Conservation (phyloP, 768 basidiomycete genomes). For the Leccinum truebloodii region DNA sequence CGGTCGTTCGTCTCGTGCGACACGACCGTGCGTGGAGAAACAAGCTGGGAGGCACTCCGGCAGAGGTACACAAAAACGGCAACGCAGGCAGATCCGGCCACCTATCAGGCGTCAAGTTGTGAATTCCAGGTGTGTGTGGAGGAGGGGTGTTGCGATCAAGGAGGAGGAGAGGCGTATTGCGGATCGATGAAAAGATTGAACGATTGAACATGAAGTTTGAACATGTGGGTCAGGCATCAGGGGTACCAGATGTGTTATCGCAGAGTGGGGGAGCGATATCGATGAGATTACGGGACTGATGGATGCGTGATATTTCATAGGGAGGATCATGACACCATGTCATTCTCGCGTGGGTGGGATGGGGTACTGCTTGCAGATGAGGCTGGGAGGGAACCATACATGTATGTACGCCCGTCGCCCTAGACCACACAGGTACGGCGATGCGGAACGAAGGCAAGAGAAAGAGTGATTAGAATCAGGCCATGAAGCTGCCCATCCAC, state of each 20-base stretch:
- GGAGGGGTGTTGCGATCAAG: slow-evolving; percentile 12
- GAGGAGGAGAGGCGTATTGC: slow-evolving; percentile 6
- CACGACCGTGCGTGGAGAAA: neutral
- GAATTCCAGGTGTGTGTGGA: slow-evolving; percentile 1
- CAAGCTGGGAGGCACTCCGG: neutral
- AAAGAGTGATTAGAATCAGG: slow-evolving; percentile 1
- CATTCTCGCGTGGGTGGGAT: slow-evolving; percentile 7
- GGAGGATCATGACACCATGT: slow-evolving; percentile 15
- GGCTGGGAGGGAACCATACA: neutral
- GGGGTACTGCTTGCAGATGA: neutral
- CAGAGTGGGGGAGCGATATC: slow-evolving; percentile 14
- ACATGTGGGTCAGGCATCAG: neutral
- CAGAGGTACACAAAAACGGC: slow-evolving; percentile 14
- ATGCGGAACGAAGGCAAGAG: slow-evolving; percentile 14
- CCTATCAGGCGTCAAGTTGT: slow-evolving; percentile 12
- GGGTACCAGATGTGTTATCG: neutral
- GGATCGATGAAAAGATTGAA: slow-evolving; percentile 17
- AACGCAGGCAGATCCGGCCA: slow-evolving; percentile 5
- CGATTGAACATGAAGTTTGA: neutral
- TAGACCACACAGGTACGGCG: slow-evolving; percentile 17
- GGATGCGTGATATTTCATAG: neutral
- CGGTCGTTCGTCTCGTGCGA: neutral
- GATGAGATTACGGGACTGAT: slow-evolving; percentile 20
- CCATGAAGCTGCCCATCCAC: slow-evolving; percentile 17
- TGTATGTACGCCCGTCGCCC: slow-evolving; percentile 8